A percentile compares a stretch with the other conserved stretches of the same genome.
Evolutionary conservation across 2,329 filamentous ascomycete genomes (phyloP).

Genomic region (Dothistroma pini): DNA sequence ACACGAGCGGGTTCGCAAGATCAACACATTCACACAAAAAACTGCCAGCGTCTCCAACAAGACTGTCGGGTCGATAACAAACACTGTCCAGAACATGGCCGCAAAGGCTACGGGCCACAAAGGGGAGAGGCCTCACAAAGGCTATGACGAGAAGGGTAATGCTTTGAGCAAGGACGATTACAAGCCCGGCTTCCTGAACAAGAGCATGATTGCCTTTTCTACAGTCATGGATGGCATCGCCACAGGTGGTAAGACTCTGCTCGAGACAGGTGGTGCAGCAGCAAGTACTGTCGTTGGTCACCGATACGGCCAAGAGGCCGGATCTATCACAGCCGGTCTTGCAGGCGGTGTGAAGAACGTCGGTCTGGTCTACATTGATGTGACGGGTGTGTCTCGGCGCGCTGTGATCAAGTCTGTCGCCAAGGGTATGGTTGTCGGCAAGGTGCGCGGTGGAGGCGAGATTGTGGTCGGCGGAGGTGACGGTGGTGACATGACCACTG

Average conservation of each 20-base stretch:
- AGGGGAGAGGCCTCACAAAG: constrained; percentile 52
- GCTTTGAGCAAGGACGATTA: constrained; percentile 54
- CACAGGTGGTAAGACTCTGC: constrained; percentile 73
- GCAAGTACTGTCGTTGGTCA: constrained; percentile 85
- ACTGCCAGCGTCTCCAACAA: constrained; percentile 78
- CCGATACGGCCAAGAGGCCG: constrained; percentile 81
- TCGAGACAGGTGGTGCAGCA: constrained; percentile 71
- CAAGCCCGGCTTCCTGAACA: constrained; percentile 91
- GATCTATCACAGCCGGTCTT: constrained; percentile 68
- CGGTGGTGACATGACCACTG: constrained; percentile 43
- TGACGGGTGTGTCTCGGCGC: constrained; percentile 81
- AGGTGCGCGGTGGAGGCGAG: constrained; percentile 68
- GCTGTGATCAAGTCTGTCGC: constrained; percentile 93
- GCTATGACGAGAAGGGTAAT: constrained; percentile 67
- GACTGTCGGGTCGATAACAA: constrained; percentile 79
- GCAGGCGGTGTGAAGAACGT: constrained; percentile 93
- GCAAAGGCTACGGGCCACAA: constrained; percentile 67
- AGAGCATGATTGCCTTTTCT: constrained; percentile 92
- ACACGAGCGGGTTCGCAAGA: constrained; percentile 78
- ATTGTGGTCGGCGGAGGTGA: constrained; percentile 69
- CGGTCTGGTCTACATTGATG: constrained; percentile 94
- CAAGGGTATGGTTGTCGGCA: constrained; percentile 90
- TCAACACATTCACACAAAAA: constrained; percentile 77
- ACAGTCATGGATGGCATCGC: constrained; percentile 93
- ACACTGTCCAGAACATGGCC: constrained; percentile 85